Percentiles rank a stretch among this genome's conserved stretches.
These are phyloP conservation scores for Pichia rugopelliculosa DNA, from an alignment of 805 yeast species.

Conservation along the genomic window DNA sequence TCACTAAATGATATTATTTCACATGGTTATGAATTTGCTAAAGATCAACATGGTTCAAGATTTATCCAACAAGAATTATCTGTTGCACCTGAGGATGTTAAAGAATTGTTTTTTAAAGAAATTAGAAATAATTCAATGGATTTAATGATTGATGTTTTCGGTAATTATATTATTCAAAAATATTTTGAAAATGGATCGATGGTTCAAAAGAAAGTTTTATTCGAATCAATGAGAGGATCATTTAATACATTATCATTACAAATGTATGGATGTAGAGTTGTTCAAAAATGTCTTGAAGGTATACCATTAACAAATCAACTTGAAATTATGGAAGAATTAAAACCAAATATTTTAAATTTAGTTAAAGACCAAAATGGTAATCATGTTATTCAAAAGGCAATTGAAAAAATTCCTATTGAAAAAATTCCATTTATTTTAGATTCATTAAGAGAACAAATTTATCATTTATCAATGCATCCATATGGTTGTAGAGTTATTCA, in stretches of 20 bases:
- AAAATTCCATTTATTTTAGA: conserved; percentile 64
- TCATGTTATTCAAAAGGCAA: conserved; percentile 93
- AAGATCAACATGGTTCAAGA: conserved; percentile 96
- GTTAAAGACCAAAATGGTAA: conserved; percentile 97
- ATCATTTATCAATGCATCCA: conserved; percentile 87
- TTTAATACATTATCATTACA: conserved; percentile 74
- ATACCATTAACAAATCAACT: conserved; percentile 59
- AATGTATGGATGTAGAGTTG: conserved; percentile 97
- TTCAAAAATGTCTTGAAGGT: conserved; percentile 85
- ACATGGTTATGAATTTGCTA: conserved; percentile 83
- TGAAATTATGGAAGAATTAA: conserved; percentile 61
- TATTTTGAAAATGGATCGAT: conserved; percentile 76
- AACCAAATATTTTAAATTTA: conserved; percentile 48
- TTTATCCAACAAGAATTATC: conserved; percentile 88
- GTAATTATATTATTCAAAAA: conserved; percentile 94
- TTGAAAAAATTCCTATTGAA: conserved; percentile 74
- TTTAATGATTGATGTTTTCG: conserved; percentile 93
- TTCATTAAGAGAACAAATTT: conserved; percentile 61
- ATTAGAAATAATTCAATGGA: conserved; percentile 67
- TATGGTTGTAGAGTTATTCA: conserved; percentile 98
- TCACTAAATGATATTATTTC: conserved; percentile 71
- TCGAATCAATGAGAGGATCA: conserved; percentile 66
- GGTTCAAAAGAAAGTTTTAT: conserved; percentile 60
- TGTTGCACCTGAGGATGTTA: conserved; percentile 54
- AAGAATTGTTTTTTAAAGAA: conserved; percentile 77